Base-by-base conservation (phyloP, 2,329 filamentous ascomycete genomes). In the Sclerotinia spermophila region DNA sequence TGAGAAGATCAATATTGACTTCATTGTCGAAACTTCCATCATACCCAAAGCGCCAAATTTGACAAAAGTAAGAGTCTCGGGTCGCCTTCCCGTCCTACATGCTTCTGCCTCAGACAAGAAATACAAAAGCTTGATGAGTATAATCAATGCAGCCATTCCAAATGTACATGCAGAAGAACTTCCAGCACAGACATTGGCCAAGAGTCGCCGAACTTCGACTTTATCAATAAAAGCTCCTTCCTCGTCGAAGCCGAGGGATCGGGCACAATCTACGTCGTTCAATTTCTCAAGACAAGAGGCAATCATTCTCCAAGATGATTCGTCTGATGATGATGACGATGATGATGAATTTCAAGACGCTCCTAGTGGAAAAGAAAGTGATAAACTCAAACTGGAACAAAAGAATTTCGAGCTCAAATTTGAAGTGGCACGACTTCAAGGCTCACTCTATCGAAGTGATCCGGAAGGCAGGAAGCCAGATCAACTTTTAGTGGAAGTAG, bases 341-440 rank as follows among this genome's bases (percentile, higher is more conserved):
- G 83, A 88, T 10, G 87, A 89, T 45, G 82, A 85, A 44, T 92
- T 91, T 71, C 86, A 92, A 77, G 89, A 94, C 72, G 86, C 90
- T 4, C 83, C 85, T 30, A 86, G 91, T 71, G 86, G 86, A 11
- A 83, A 81, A 48, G 81, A 82, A 11, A 84, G 83, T 24, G 83
- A 88, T 61, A 85, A 89, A 48, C 83, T 92, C 38, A 92, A 92
- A 77, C 84, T 96, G 61, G 92, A 96, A 76, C 94, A 97, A 77
- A 91, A 92, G 59, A 95, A 91, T 74, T 98, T 99, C 75, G 94
- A 99, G 79, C 93, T 99, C 82, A 96, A 94, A 75, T 99, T 99
- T 80, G 94, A 93, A 13, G 96, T 99, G 48, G 96, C 97, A 77
- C 93, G 92, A 72, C 86, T 99, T 60, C 94, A 96, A 81, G 96